Conservation (phyloP, 768 basidiomycete genomes). For the Cyathus striatus region DNA sequence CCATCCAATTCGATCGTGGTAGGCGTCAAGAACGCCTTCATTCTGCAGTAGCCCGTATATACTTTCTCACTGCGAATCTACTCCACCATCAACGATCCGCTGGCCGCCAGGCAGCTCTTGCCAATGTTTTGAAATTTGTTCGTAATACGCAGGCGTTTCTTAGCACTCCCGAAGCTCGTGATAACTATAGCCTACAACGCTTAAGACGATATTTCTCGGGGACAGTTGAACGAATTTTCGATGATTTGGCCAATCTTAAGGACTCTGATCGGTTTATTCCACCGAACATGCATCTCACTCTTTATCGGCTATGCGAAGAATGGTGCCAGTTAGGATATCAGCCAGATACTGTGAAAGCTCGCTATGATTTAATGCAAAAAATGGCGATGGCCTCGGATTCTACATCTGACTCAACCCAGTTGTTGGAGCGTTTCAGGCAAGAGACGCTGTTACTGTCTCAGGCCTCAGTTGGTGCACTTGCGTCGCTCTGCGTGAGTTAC, state of each 20-base stretch:
- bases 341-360: slow-evolving; percentile 65
- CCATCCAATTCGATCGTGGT: slow-evolving; percentile 45
- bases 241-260: slow-evolving; percentile 62
- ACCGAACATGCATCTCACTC: slow-evolving; percentile 64
- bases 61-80: slow-evolving; percentile 76
- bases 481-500: slow-evolving; percentile 78
- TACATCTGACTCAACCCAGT: slow-evolving; percentile 43
- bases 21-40: slow-evolving; percentile 76
- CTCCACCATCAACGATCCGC: slow-evolving; percentile 66
- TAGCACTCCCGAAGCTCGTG: slow-evolving; percentile 63
- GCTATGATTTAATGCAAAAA: slow-evolving; percentile 67
- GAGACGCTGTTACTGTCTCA: slow-evolving; percentile 72
- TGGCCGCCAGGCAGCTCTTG: slow-evolving; percentile 66
- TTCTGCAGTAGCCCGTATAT: slow-evolving; percentile 86
- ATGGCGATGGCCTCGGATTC: slow-evolving; percentile 56
- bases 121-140: slow-evolving; percentile 82
- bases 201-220: slow-evolving; percentile 90
- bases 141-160: slow-evolving; percentile 78
- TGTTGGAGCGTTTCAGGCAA: slow-evolving; percentile 55
- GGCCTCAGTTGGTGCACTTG: slow-evolving; percentile 82
- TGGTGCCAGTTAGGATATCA: slow-evolving; percentile 88
- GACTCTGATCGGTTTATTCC: slow-evolving; percentile 77
- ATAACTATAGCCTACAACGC: slow-evolving; percentile 72
- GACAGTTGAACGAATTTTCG: slow-evolving; percentile 81
- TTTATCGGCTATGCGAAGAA: slow-evolving; percentile 86